Evolutionary conservation across 805 yeast species (phyloP), one percentile per base, ranked within the genome.

Genomic region (Kazachstania martiniae): DNA sequence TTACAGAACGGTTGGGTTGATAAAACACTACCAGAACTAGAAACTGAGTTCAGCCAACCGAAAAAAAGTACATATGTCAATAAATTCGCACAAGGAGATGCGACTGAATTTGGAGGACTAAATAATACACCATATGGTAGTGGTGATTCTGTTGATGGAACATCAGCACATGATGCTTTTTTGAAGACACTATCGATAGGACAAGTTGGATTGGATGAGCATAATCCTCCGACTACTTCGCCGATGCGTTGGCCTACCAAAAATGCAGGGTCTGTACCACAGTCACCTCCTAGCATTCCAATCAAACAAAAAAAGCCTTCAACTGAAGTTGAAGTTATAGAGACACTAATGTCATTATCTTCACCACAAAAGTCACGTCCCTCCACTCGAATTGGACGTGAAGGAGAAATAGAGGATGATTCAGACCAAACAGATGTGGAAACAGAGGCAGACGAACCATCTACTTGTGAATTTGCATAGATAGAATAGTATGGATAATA

Each of bases 241-340:
- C 32, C 32, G 5, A n/a, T 23, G 13, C 32, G 27, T 5, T 29
- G 32, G 32, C 6, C 16, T 14, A n/a, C 27, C 12, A 23, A n/a
- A 8, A 23, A 23, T 23, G 14, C 7, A 8, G 6, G 7, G 8
- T 9, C 13, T 23, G 25, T 13, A 8, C 13, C 7, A 9, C 18
- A 18, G 14, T 25, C 23, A 25, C 27, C 12, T 12, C n/a, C 23
- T 13, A 12, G 17, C 4, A 12, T 5, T 14, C 8, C 32, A 13
- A n/a, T 18, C 8, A 21, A 29, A n/a, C 15, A 29, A 19, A 25
- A 21, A 25, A 10, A 27, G 8, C 53, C 53, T 5, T 52, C 59
- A 4, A n/a, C n/a, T n/a, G 64, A 62, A 37, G 64, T 55, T 3
- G 65, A 60, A 33, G 67, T 65, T 2, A 53, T 62, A 3, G 63